These are phyloP conservation scores for Fusarium napiforme DNA, from an alignment of 2,329 filamentous ascomycete genomes.

Conservation along the genomic window DNA sequence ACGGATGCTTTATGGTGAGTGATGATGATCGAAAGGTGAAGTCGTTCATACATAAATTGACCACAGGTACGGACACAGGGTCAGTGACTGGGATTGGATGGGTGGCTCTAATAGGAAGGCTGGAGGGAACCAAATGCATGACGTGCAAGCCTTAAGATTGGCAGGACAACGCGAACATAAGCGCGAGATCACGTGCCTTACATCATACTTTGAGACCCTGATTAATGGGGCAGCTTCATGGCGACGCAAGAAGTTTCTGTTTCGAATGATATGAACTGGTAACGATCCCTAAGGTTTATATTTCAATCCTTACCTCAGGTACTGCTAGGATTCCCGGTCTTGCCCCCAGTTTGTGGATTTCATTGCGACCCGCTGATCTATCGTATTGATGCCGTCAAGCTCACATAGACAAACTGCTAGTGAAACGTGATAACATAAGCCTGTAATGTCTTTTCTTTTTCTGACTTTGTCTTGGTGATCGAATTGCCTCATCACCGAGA, in stretches of 20 bases:
- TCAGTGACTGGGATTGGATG: slow-evolving; percentile 27
- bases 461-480: background rate
- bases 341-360: background rate
- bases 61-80: slow-evolving; percentile 8
- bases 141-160: slow-evolving; percentile 51
- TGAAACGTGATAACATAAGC: background rate
- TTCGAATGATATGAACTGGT: background rate
- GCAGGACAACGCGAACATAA: slow-evolving; percentile 65
- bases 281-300: background rate
- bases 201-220: background rate
- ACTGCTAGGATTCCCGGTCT: background rate
- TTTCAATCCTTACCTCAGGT: background rate
- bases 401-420: background rate
- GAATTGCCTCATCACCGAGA: background rate
- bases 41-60: background rate
- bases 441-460: background rate
- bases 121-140: slow-evolving; percentile 19
- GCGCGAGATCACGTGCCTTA: slow-evolving; percentile 61
- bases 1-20: background rate
- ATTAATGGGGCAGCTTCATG: background rate
- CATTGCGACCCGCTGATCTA: background rate
- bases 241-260: background rate
- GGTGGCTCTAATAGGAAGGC: slow-evolving; percentile 3
- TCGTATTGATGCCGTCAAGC: background rate
- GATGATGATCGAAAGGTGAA: slow-evolving; percentile 7